Evolutionary conservation across 257 asterid genomes (phyloP).

Genomic region (Cinchona pubescens): DNA sequence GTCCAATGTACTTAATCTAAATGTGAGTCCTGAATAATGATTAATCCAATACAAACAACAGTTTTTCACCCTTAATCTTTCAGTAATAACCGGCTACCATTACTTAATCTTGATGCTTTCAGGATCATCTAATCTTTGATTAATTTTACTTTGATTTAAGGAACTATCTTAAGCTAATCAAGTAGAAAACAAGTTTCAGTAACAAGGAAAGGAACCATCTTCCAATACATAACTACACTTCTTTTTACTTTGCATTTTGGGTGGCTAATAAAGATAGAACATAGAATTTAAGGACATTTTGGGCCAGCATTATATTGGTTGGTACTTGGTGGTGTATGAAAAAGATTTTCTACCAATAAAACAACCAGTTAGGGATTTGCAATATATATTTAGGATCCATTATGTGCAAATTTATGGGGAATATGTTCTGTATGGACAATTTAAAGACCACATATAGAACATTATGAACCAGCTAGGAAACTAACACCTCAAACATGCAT

Average conservation of each 20-base stretch:
- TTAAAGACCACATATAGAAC: background rate
- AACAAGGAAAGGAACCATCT: background rate
- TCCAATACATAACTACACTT: background rate
- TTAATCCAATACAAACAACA: background rate
- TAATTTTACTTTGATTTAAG: background rate
- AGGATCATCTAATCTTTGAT: no score
- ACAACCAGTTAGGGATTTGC: background rate
- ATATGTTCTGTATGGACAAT: background rate
- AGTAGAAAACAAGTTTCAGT: background rate
- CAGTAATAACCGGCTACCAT: background rate
- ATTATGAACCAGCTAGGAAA: background rate
- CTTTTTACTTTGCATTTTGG: background rate
- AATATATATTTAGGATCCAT: conserved; percentile 4
- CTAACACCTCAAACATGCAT: background rate
- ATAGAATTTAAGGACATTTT: background rate
- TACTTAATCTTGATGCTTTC: no score
- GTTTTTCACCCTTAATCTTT: background rate
- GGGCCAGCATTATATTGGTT: background rate
- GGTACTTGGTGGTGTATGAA: background rate
- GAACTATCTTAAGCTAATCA: background rate
- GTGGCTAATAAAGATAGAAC: background rate
- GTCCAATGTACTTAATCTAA: background rate
- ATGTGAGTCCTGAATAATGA: background rate
- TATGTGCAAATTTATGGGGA: background rate
- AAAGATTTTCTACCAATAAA: background rate